Percentiles rank a stretch among this genome's conserved stretches.
These are phyloP conservation scores for Thelonectria discophora DNA, from an alignment of 2,329 filamentous ascomycete genomes.

Conservation along the genomic window DNA sequence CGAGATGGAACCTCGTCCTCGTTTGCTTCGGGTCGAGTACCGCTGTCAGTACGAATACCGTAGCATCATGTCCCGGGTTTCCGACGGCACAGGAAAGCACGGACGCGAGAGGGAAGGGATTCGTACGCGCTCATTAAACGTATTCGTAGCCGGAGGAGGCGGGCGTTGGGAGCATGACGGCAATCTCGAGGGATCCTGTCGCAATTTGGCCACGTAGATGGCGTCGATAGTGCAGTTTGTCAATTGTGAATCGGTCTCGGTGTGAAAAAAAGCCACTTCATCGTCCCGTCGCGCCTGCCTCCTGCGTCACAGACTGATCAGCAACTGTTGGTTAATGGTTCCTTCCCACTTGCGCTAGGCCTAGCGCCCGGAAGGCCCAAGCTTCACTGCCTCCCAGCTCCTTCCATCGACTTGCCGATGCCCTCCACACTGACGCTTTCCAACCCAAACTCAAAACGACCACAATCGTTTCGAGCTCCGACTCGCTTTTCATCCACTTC, in stretches of 20 bases:
- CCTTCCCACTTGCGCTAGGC: constrained; percentile 16
- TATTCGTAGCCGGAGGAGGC: no score
- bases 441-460: constrained; percentile 19
- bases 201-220: no score
- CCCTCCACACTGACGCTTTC: constrained; percentile 18
- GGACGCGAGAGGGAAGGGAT: neutral
- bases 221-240: no score
- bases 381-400: constrained; percentile 8
- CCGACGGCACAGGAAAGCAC: constrained; percentile 6
- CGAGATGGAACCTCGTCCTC: constrained; percentile 10
- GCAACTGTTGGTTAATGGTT: no score
- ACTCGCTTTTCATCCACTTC: constrained; percentile 9
- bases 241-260: neutral
- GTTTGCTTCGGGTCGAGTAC: neutral
- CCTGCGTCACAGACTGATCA: no score
- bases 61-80: neutral
- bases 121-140: no score
- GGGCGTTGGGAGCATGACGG: neutral
- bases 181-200: no score
- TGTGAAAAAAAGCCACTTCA: no score
- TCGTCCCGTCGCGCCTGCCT: no score
- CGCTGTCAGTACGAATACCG: neutral
- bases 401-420: neutral
- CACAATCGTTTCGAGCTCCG: neutral
- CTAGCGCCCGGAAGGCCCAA: constrained; percentile 24